phyloP scores from a whole-genome alignment of 768 basidiomycete species.

The Lyophyllum semitale region DNA sequence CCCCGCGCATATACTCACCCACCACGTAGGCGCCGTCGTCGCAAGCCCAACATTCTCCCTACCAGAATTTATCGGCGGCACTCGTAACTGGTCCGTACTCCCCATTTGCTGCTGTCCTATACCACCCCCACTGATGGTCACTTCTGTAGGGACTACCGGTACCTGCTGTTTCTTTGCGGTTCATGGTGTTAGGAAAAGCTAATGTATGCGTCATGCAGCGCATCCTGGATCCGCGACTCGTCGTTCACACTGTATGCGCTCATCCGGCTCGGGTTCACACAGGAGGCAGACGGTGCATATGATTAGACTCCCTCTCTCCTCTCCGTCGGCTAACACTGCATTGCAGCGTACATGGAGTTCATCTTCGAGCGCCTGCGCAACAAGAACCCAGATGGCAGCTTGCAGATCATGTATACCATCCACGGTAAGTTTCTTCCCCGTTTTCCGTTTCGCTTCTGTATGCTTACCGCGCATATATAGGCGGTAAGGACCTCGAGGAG shows the following conservation, averaged over 20 bases:
- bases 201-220: conserved; percentile 36
- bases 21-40: conserved; percentile 74
- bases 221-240: conserved; percentile 93
- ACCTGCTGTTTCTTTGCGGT: conserved; percentile 9
- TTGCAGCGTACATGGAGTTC: conserved; percentile 84
- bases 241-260: conserved; percentile 96
- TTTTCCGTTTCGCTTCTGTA: background rate
- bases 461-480: conserved; percentile 28
- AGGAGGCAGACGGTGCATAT: conserved; percentile 81
- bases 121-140: background rate
- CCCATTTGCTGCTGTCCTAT: background rate
- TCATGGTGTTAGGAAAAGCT: background rate
- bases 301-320: background rate
- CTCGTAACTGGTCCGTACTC: conserved; percentile 82
- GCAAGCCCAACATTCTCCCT: conserved; percentile 95
- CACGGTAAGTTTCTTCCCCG: conserved; percentile 55
- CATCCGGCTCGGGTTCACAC: conserved; percentile 90
- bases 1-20: background rate
- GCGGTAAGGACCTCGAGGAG: conserved; percentile 81
- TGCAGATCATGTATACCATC: conserved; percentile 98
- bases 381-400: conserved; percentile 86
- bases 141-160: conserved; percentile 63
- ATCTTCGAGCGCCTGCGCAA: conserved; percentile 81
- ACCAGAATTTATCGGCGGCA: conserved; percentile 90
- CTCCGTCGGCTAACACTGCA: conserved; percentile 1